Evolutionary conservation across 768 basidiomycete species (phyloP), one percentile per base, ranked within the genome.

Genomic region (Pisolithus sp.): DNA sequence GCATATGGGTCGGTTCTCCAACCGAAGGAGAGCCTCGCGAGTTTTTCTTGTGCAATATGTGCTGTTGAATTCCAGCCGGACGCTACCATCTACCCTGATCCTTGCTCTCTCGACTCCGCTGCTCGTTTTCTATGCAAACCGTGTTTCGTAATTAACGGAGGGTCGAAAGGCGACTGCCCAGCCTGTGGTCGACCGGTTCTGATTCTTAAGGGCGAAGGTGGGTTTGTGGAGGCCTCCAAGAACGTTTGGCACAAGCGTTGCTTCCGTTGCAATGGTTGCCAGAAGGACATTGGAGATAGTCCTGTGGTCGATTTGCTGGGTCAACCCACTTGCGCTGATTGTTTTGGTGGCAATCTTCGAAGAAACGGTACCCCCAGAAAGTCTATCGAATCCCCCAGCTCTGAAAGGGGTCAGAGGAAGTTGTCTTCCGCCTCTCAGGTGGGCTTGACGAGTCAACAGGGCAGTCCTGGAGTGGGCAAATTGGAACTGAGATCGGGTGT

Each of bases 271-370:
- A 73, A 77, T 15, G 82, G 80, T 5, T 93, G 90, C 62, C 75
- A 71, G 64, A 86, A 80, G 68, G 78, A 83, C 55, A 83, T 92
- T 30, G 83, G 87, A 7, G 77, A 85, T 56, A 70, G 70, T 2
- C 90, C 90, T 0, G 82, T 89, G 80, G 85, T 92, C 30, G 90
- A 92, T 65, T 69, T 93, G n/a, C 70, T 89, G 12, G 90, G 90
- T 4, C 76, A 79, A 30, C 90, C 90, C 9, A 86, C 83, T 39
- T 93, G 90, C 58, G 71, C 76, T 7, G 85, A 85, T 39, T 93
- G 90, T 60, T 92, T 93, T 58, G 90, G 89, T 54, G 81, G 63
- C 37, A 89, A 86, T 61, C 73, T 90, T 44, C 80, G 77, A 53
- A 73, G 81, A 28, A 78, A 76, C 53, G 64, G 12, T 28, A 78